Percentiles rank a stretch among this genome's conserved stretches.
Conservation (phyloP, 306 rosid species). For the Carpinus fangiana region DNA sequence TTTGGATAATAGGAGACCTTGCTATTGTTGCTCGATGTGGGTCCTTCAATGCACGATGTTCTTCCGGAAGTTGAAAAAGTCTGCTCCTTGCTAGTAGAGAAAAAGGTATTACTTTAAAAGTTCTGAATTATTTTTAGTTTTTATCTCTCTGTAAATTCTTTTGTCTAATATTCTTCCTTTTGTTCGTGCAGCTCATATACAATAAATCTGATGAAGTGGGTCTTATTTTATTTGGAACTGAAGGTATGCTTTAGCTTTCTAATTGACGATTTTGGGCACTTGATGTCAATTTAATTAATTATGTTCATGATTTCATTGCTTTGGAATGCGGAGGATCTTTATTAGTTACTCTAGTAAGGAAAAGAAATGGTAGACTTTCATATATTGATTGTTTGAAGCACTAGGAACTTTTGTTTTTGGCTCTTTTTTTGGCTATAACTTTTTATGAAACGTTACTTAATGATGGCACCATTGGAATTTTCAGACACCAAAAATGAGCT, state of each 20-base stretch:
- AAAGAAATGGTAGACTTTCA: not conserved
- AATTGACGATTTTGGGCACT: conserved; percentile 1
- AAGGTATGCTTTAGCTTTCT: conserved; percentile 49
- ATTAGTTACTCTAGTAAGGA: not conserved
- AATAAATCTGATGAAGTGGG: conserved; percentile 73
- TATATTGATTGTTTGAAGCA: not conserved
- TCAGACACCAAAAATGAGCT: conserved; percentile 83
- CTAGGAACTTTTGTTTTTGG: not conserved
- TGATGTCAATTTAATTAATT: conserved; percentile 6
- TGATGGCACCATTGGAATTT: conserved; percentile 23
- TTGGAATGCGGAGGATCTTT: not conserved
- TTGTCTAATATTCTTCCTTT: not conserved
- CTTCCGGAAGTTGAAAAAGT: conserved; percentile 76
- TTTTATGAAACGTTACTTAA: conserved; percentile 24
- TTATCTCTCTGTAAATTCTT: conserved; percentile 3
- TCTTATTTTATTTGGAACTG: conserved; percentile 71
- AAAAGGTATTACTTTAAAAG: conserved; percentile 50
- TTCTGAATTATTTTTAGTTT: not conserved
- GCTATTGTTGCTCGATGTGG: conserved; percentile 85
- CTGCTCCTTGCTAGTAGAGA: conserved; percentile 66
- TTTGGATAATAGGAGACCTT: conserved; percentile 56
- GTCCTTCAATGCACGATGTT: conserved; percentile 80
- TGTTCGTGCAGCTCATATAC: conserved; percentile 59
- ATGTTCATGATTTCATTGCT: not conserved
- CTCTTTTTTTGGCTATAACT: not conserved